A percentile compares a stretch with the other conserved stretches of the same genome.
Conservation (phyloP, 2,329 filamentous ascomycete species). For the Aspergillus novoparasiticus region DNA sequence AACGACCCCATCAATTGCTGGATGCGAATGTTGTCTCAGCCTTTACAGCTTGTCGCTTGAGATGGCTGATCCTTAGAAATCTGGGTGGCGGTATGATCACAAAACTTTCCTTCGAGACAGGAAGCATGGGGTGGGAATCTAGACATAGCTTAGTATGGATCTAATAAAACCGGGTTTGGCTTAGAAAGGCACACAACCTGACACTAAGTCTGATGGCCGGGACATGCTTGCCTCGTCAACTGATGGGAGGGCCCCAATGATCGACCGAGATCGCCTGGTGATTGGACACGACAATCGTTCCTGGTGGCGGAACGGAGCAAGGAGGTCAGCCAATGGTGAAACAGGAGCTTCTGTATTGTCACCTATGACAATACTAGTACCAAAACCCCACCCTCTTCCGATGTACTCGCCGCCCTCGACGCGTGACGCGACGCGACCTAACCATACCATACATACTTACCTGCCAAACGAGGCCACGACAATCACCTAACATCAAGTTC, state of each 20-base stretch:
- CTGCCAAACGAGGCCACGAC: constrained; percentile 6
- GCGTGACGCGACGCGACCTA: constrained; percentile 30
- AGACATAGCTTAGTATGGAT: background rate
- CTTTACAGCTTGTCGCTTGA: background rate
- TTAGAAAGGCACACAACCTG: background rate
- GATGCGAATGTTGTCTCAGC: background rate
- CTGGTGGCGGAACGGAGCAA: constrained; percentile 17
- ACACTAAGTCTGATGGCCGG: background rate
- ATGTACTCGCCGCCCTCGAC: constrained; percentile 13
- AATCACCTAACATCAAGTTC: constrained; percentile 22
- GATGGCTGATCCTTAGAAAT: background rate
- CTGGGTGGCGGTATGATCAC: background rate
- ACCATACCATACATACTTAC: constrained; percentile 32
- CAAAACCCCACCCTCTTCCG: background rate
- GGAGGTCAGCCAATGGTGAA: constrained; percentile 13
- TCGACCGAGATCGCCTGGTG: constrained; percentile 17
- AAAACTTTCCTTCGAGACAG: background rate
- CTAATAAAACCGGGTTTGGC: background rate
- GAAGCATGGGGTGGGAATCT: background rate
- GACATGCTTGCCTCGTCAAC: constrained; percentile 12
- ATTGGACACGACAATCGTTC: constrained; percentile 14
- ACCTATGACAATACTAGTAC: constrained; percentile 19
- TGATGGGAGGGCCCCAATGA: constrained; percentile 15
- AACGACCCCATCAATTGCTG: background rate
- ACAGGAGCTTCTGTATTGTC: constrained; percentile 21